These are phyloP conservation scores for Rosa hybrid DNA, from an alignment of 331 rosid genomes.

Conservation along the genomic window DNA sequence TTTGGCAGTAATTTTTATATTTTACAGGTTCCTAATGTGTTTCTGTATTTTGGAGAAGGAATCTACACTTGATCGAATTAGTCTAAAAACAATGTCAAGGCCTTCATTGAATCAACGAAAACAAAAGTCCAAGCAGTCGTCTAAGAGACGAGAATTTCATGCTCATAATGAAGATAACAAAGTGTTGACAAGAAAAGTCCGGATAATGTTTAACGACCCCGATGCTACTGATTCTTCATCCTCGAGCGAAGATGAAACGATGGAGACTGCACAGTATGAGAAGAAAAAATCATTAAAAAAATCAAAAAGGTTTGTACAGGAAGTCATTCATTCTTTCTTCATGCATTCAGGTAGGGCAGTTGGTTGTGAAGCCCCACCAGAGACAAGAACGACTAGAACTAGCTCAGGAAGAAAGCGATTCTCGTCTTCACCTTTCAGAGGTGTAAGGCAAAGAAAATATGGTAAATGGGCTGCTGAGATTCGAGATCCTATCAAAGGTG, in stretches of 20 bases:
- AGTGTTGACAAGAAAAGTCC: background rate
- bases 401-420: too few species aligned
- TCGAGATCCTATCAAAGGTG: background rate
- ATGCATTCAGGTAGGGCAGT: background rate
- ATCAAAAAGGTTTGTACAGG: background rate
- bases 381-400: too few species aligned
- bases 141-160: background rate
- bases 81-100: background rate
- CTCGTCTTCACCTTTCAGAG: background rate
- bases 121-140: background rate
- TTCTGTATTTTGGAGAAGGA: background rate
- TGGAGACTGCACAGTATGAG: background rate
- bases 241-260: background rate
- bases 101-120: background rate
- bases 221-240: constrained; percentile 1
- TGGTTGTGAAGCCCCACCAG: too few species aligned
- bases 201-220: background rate
- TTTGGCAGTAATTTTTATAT: too few species aligned
- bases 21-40: too few species aligned
- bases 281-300: background rate
- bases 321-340: background rate
- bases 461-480: background rate
- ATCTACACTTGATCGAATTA: background rate
- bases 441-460: background rate
- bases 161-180: background rate